A percentile compares a stretch with the other conserved stretches of the same genome.
phyloP scores from a whole-genome alignment of 2,329 filamentous ascomycete species.

The Neurospora crassa region DNA sequence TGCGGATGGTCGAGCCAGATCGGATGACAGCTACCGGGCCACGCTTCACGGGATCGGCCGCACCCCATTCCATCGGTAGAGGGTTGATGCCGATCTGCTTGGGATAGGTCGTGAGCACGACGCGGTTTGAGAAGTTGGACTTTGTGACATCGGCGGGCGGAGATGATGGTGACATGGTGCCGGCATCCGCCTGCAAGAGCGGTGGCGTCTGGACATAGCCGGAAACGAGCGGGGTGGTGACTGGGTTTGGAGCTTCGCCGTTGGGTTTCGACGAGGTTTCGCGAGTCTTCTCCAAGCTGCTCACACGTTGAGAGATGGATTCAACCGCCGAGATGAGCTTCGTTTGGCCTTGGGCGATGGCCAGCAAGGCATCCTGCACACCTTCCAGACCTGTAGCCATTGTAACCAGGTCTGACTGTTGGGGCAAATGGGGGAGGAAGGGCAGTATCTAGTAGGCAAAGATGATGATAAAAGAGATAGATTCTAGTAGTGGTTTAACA shows the following conservation, averaged over 20 bases:
- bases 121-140: constrained; percentile 41
- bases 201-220: constrained; percentile 16
- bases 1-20: constrained; percentile 62
- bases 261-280: constrained; percentile 3
- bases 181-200: constrained; percentile 17
- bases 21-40: constrained; percentile 86
- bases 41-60: constrained; percentile 61
- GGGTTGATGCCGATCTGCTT: constrained; percentile 91
- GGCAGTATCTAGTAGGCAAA: neutral
- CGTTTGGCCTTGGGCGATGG: constrained; percentile 32
- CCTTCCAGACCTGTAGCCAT: constrained; percentile 25
- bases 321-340: constrained; percentile 32
- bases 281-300: constrained; percentile 13
- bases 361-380: constrained; percentile 22
- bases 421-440: neutral
- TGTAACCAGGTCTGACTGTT: neutral
- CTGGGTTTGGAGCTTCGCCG: neutral
- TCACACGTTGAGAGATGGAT: constrained; percentile 25
- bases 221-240: constrained; percentile 11
- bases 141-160: constrained; percentile 24
- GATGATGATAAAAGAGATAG: neutral
- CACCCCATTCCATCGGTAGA: constrained; percentile 81
- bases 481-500: neutral
- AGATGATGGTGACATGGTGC: constrained; percentile 18
- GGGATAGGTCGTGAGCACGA: constrained; percentile 67